A percentile compares a stretch with the other conserved stretches of the same genome.
Conservation (phyloP, 2,329 filamentous ascomycete species). For the Neurospora sp. region DNA sequence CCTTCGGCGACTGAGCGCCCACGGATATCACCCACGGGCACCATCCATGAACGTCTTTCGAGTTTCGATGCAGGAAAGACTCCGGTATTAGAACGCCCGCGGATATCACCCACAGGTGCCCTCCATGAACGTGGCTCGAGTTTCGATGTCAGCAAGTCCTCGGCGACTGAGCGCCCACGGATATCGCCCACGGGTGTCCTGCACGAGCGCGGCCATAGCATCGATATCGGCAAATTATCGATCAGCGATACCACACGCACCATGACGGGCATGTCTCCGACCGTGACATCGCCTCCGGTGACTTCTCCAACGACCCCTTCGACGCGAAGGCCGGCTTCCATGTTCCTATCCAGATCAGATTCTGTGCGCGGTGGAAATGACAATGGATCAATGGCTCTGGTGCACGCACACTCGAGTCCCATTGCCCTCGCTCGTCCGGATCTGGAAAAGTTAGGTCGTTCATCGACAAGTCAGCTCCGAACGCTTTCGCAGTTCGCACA, state of each 20-base stretch:
- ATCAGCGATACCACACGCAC: slow-evolving; percentile 27
- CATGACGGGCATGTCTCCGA: background rate
- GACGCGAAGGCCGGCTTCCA: slow-evolving; percentile 37
- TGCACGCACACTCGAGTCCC: slow-evolving; percentile 30
- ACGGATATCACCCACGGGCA: background rate
- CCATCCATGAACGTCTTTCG: slow-evolving; percentile 37
- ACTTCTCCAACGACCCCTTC: slow-evolving; percentile 6
- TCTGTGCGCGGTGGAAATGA: slow-evolving; percentile 32
- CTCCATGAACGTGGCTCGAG: slow-evolving; percentile 49
- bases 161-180: slow-evolving; percentile 30
- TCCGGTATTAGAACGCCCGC: slow-evolving; percentile 32
- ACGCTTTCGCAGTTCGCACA: slow-evolving; percentile 78
- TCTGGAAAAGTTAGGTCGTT: slow-evolving; percentile 73
- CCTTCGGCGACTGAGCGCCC: slow-evolving; percentile 36
- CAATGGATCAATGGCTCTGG: slow-evolving; percentile 23
- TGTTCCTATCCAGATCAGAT: slow-evolving; percentile 51
- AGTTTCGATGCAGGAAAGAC: slow-evolving; percentile 53
- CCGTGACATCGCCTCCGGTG: slow-evolving; percentile 21
- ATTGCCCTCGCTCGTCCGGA: slow-evolving; percentile 57
- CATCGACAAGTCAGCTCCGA: slow-evolving; percentile 80
- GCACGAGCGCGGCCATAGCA: slow-evolving; percentile 49
- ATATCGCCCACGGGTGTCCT: background rate
- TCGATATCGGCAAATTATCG: slow-evolving; percentile 50
- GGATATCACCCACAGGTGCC: background rate
- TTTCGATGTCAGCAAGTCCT: slow-evolving; percentile 49